Evolutionary conservation across 1,139 yeast genomes (phyloP).

Genomic region (Lodderomyces orthopsilosis): DNA sequence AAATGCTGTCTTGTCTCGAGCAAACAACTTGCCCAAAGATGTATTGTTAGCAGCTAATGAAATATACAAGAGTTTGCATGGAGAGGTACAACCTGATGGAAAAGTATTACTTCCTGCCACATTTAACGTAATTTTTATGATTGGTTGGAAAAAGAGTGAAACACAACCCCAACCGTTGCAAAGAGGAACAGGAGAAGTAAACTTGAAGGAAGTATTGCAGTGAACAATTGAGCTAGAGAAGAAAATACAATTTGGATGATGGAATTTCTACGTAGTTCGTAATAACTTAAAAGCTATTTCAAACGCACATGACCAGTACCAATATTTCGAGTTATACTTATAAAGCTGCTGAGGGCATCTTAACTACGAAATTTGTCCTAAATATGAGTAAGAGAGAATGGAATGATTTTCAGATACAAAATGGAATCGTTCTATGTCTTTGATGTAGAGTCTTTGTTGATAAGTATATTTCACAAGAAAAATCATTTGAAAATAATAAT

Average conservation of each 20-base stretch:
- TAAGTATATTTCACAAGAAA: not conserved
- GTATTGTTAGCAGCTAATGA: slow-evolving; percentile 72
- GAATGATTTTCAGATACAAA: too few relatives aligned
- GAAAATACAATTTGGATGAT: too few relatives aligned
- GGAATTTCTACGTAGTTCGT: too few relatives aligned
- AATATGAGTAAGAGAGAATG: too few relatives aligned
- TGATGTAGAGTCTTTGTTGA: too few relatives aligned
- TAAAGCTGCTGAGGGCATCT: too few relatives aligned
- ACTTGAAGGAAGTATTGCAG: slow-evolving; percentile 58
- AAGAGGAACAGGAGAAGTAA: slow-evolving; percentile 69
- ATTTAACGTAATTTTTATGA: slow-evolving; percentile 73
- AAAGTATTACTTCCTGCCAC: slow-evolving; percentile 56
- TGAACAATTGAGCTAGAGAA: too few relatives aligned
- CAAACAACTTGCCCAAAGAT: slow-evolving; percentile 59
- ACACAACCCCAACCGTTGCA: slow-evolving; percentile 69
- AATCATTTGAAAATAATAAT: not conserved
- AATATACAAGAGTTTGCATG: slow-evolving; percentile 70
- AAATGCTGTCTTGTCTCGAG: slow-evolving; percentile 62
- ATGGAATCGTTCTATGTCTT: too few relatives aligned
- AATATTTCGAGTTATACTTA: too few relatives aligned
- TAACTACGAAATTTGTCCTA: too few relatives aligned
- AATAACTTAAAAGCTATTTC: too few relatives aligned
- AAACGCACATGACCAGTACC: too few relatives aligned
- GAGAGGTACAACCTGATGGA: slow-evolving; percentile 51
- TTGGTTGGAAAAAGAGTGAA: slow-evolving; percentile 82